Evolutionary conservation across 129 eudicot genomes (phyloP).

Genomic region (Apium graveolens): DNA sequence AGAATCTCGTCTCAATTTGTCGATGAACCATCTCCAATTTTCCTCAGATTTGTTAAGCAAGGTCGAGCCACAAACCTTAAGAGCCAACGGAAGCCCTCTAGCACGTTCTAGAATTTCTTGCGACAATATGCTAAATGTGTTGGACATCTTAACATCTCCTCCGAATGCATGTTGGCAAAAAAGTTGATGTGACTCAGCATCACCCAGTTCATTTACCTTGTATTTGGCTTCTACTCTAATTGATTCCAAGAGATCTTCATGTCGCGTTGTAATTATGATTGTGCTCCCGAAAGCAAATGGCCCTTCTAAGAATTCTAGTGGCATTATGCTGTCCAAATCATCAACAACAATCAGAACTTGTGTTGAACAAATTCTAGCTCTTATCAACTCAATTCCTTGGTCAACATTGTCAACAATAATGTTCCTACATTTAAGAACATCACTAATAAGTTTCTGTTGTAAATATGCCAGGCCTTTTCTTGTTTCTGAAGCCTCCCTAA

Average conservation of each 20-base stretch:
- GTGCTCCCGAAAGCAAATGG: slow-evolving; percentile 12
- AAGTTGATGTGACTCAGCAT: slow-evolving; percentile 8
- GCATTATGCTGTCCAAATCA: not conserved
- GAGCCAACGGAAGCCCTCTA: slow-evolving; percentile 20
- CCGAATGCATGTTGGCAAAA: slow-evolving; percentile 15
- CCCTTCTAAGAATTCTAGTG: not conserved
- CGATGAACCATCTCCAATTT: slow-evolving; percentile 9
- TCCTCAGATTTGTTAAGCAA: not conserved
- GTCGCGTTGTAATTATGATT: slow-evolving; percentile 13
- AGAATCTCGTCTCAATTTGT: slow-evolving; percentile 8
- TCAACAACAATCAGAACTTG: not conserved
- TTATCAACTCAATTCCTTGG: not conserved
- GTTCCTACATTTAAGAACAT: not conserved
- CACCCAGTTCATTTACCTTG: not conserved
- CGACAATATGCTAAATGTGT: not conserved
- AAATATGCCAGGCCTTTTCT: not conserved
- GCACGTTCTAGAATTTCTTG: not conserved
- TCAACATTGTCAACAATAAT: too few relatives aligned
- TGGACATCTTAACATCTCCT: not conserved
- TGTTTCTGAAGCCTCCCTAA: not conserved
- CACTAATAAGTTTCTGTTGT: not conserved
- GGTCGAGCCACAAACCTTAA: slow-evolving; percentile 18
- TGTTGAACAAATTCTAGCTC: not conserved
- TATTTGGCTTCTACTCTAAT: not conserved
- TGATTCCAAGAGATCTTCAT: not conserved